Evolutionary conservation across 345 rosid genomes (phyloP).

Genomic region (Bruguiera sexangula): DNA sequence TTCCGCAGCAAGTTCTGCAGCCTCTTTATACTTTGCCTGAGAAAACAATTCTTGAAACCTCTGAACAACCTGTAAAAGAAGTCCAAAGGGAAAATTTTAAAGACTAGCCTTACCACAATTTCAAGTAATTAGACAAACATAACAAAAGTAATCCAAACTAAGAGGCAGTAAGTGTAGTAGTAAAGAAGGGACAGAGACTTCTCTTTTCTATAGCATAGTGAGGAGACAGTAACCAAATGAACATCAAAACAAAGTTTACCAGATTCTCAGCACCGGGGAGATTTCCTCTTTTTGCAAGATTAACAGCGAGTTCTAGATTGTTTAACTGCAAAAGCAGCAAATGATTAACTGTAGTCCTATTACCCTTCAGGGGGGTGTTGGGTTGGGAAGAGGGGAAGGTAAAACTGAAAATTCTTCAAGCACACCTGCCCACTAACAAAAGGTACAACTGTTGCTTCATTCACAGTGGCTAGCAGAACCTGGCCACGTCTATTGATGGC

Average conservation of each 20-base stretch:
- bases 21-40: slow-evolving; percentile 98
- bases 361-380: background rate
- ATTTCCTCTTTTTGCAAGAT: slow-evolving; percentile 98
- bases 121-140: background rate
- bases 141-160: background rate
- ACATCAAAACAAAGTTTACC: slow-evolving; percentile 37
- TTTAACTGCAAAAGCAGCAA: slow-evolving; percentile 52
- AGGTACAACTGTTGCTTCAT: slow-evolving; percentile 89
- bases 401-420: background rate
- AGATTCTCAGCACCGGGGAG: slow-evolving; percentile 99
- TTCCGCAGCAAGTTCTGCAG: slow-evolving; percentile 99
- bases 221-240: background rate
- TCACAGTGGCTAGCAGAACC: slow-evolving; percentile 68
- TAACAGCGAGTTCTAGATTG: slow-evolving; percentile 97
- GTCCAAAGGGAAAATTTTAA: background rate
- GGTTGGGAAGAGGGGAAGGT: too few species aligned
- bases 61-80: slow-evolving; percentile 74
- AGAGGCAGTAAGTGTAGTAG: background rate
- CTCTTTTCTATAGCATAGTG: background rate
- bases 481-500: slow-evolving; percentile 73
- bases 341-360: background rate
- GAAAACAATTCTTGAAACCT: slow-evolving; percentile 97
- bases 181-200: background rate
- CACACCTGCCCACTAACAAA: slow-evolving; percentile 95
- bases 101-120: background rate